Base-by-base conservation (phyloP, 495 filamentous ascomycete species). In the Penicillium lividum region DNA sequence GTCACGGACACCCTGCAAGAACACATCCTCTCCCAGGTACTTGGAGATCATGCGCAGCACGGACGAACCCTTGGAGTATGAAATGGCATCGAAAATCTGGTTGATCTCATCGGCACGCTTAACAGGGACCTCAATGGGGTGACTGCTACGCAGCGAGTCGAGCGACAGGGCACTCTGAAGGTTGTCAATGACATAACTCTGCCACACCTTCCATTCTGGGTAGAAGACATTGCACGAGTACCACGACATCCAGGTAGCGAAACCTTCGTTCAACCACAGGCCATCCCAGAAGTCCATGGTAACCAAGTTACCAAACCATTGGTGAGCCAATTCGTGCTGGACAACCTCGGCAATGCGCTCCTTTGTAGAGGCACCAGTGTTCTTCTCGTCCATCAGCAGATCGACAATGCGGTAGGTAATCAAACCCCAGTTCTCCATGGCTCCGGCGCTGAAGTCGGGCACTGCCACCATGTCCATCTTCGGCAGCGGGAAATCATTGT, bases 251-350 rank as follows among this genome's bases (percentile, higher is more conserved):
- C 94, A 98, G 27, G 94, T 97, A 31, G 94, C 94, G 70, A 98
- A 98, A 27, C 93, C 93, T 74, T 98, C 94, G 71, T 98, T 98
- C 58, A 98, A 86, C 94, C 94, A 98, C 30, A 98, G 78, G 31
- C 92, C 93, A 74, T 97, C 93, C 94, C 94, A 98, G 84, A 94
- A 98, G 73, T 97, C 93, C 94, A 98, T 98, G 42, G 94, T 98
- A 45, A 98, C 94, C 57, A 98, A 79, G 74, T 98, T 98, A 58
- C 94, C 94, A 65, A 98, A 98, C 94, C 94, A 98, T 74, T 98
- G 94, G 77, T 98, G 94, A 44, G 94, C 94, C 67, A 98, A 78
- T 70, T 98, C 94, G 76, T 98, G 94, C 80, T 95, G 92, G 18
- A 97, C 94, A 42, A 91, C 89, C 69, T 97, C 92, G 49, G 94